Conservation (phyloP, 2,329 filamentous ascomycete species). For the Alternaria burnsii region DNA sequence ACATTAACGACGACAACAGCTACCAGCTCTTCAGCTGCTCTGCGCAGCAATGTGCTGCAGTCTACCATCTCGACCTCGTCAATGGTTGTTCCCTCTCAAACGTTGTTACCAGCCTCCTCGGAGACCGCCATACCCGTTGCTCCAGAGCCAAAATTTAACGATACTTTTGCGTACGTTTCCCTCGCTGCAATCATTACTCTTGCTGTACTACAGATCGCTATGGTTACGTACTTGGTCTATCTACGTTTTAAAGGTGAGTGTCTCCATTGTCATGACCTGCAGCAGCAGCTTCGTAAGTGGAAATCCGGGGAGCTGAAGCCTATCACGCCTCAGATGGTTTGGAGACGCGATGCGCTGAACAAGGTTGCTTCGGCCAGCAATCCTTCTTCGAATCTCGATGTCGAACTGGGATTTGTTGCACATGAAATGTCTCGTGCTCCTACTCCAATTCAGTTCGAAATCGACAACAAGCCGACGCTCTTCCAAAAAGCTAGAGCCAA, state of each 20-base stretch:
- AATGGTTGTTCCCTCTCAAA: not conserved
- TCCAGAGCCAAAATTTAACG: slow-evolving; percentile 6
- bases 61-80: not conserved
- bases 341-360: slow-evolving; percentile 4
- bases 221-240: slow-evolving; percentile 14
- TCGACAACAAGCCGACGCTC: not conserved
- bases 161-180: slow-evolving; percentile 7
- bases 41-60: not conserved
- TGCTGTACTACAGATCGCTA: not conserved
- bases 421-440: not conserved
- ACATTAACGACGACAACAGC: not conserved
- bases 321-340: slow-evolving; percentile 17
- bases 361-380: not conserved
- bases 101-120: not conserved
- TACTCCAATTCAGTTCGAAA: not conserved
- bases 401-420: slow-evolving; percentile 3
- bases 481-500: slow-evolving; percentile 11
- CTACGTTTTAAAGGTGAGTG: slow-evolving; percentile 17
- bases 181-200: slow-evolving; percentile 9
- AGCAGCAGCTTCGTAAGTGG: slow-evolving; percentile 17
- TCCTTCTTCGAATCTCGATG: not conserved
- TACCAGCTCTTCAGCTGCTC: not conserved
- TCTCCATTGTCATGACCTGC: slow-evolving; percentile 8
- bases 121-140: not conserved
- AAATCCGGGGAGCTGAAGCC: slow-evolving; percentile 17